Base-by-base conservation (phyloP, 352 stramenopile species). In the Hyaloperonospora brassicae region DNA sequence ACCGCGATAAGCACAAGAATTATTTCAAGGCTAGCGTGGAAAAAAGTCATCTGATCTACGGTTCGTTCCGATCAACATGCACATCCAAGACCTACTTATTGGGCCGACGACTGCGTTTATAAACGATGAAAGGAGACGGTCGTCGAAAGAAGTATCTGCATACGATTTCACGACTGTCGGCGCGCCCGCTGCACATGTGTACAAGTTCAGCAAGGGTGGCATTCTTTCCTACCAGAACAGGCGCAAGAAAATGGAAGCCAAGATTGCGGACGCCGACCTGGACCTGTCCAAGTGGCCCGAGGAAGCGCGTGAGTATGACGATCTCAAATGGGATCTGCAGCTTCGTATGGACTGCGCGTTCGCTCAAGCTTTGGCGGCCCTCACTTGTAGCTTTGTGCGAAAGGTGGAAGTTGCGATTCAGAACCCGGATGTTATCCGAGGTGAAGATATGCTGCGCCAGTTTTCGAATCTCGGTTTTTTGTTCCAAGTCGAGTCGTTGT, bases 401-500 rank as follows among this genome's bases (percentile, higher is more conserved):
- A 93, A 92, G 55, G 73, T 95, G 25, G 80, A 93, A 55, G 70
- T 93, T 9, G 84, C 84, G 1, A 72, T 95, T 23, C 79, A 91
- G 47, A 89, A 86, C 39, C 70, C 81, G 0, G 80, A 95, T 42
- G 61, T 83, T 0, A 50, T 76, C 14, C 80, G 81, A 50, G 84
- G 84, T 11, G 80, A 91, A 62, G 73, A 89, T 55, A 88, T 90
- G 53, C 56, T 94, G n/a, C 73, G 82, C 2, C 76, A 92, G 51
- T 68, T 91, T 52, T 90, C 79, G 12, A 87, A 69, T n/a, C 51
- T 95, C 13, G 84, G 84, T 9, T 95, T 89, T 44, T 64, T 95
- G 5, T 95, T 93, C 61, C 82, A 95, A 5, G 79, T 98, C 43
- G 93, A 98, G 64, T 96, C 90, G 2, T 70, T 98, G 14, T 61